Base-by-base conservation (phyloP, 2,329 filamentous ascomycete species). In the Lachnellula suecica region DNA sequence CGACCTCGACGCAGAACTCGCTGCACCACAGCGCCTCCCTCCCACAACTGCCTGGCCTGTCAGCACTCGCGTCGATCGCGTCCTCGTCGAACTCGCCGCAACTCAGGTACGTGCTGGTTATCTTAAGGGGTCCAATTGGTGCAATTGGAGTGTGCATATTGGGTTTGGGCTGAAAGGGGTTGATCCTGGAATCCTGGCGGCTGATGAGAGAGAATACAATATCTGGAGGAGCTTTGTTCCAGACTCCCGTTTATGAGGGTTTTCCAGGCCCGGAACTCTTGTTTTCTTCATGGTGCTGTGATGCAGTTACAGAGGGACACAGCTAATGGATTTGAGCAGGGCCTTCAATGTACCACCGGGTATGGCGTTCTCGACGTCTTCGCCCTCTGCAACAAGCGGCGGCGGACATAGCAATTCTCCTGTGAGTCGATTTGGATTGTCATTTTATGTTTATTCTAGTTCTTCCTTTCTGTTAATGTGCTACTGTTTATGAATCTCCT, bases 401-500 rank as follows among this genome's bases (percentile, higher is more conserved):
- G 83, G 81, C 59, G 84, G 84, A 48, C 82, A 84, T 67, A 80
- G 79, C 58, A 78, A 76, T 63, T 77, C 76, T 59, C 79, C 79
- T 67, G 79, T 83, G 76, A 74, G 79, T 76, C 59, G 22, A 31
- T 24, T 15, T 20, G 20, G 29, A 19, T n/a, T 17, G 8, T 24
- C 5, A 6, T 6, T 20, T 42, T 24, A 20, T 20, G 2, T 9
- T 3, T 11, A 38, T 38, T 20, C 35, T 17, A 5, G 3, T 10
- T 17, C 19, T 40, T 40, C 35, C 23, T 45, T 47, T 47, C 46
- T 22, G 42, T 41, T 46, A n/a, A 29, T 24, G 24, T 46, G n/a
- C 5, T 47, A 10, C 3, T 41, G 29, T n/a, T 29, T n/a, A 23
- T 46, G 11, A n/a, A n/a, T n/a, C 23, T 15, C 7, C 10, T 44